These are phyloP conservation scores for Sechiopsis laciniata DNA, from an alignment of 306 rosid genomes.

Conservation along the genomic window DNA sequence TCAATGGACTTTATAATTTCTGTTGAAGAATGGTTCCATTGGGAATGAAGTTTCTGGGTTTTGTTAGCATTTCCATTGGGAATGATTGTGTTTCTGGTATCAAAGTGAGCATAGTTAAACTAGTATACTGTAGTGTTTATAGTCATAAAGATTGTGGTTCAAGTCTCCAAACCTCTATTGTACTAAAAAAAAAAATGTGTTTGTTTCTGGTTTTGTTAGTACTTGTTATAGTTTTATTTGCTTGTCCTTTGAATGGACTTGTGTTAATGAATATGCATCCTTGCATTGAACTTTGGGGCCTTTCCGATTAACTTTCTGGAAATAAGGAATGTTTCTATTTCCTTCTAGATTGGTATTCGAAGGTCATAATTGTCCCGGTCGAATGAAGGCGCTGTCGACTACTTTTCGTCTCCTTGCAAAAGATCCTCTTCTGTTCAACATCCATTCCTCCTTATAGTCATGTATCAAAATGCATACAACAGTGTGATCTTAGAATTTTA, in stretches of 20 bases:
- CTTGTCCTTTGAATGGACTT: not conserved
- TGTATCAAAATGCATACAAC: not conserved
- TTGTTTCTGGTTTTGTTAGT: too few species aligned
- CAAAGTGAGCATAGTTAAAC: too few species aligned
- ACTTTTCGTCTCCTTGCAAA: conserved; percentile 2
- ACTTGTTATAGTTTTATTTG: not conserved
- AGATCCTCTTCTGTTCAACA: not conserved
- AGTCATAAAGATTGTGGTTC: too few species aligned
- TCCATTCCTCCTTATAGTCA: not conserved
- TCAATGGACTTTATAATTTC: not conserved
- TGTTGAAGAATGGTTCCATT: not conserved
- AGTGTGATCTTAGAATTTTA: not conserved
- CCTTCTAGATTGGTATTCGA: not conserved
- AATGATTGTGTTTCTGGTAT: too few species aligned
- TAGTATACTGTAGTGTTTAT: too few species aligned
- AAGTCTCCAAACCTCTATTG: too few species aligned
- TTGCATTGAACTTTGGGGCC: not conserved
- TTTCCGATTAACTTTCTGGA: not conserved
- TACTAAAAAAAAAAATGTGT: too few species aligned
- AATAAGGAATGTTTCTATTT: not conserved
- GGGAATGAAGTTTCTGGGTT: not conserved
- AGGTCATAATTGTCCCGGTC: not conserved
- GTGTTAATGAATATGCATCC: conserved; percentile 2
- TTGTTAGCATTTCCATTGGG: too few species aligned
- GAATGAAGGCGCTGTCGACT: not conserved